Evolutionary conservation across 1,284 basidiomycete species (phyloP).

Genomic region (Rhodofomes roseus): DNA sequence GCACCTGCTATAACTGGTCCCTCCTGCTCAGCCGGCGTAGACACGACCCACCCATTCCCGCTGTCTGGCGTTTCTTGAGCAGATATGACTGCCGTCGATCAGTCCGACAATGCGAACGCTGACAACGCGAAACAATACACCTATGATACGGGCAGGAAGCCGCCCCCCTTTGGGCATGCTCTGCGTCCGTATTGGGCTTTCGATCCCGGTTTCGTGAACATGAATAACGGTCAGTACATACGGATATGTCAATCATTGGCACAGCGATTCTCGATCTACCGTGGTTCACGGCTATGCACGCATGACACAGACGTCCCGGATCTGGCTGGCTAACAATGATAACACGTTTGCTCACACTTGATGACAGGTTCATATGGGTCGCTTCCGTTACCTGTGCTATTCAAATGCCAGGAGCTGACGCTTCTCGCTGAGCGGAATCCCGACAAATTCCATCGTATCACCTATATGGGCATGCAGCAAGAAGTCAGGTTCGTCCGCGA

Average conservation of each 20-base stretch:
- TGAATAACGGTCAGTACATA: slow-evolving; percentile 55
- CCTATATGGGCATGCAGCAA: slow-evolving; percentile 36
- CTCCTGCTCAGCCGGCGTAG: no score
- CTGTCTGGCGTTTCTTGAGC: not conserved
- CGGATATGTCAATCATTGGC: not conserved
- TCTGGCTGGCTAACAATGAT: no score
- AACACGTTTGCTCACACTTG: no score
- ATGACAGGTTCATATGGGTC: slow-evolving; percentile 68
- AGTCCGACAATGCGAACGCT: not conserved
- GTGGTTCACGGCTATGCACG: no score
- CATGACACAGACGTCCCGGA: no score
- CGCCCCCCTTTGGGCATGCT: slow-evolving; percentile 55
- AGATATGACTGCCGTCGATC: not conserved
- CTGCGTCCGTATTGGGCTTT: slow-evolving; percentile 59
- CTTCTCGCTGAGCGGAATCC: slow-evolving; percentile 55
- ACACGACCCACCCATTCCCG: not conserved
- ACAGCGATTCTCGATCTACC: no score
- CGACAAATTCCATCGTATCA: slow-evolving; percentile 56
- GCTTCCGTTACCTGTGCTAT: slow-evolving; percentile 55
- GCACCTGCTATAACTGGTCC: no score
- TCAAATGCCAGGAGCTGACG: slow-evolving; percentile 42
- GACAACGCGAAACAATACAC: slow-evolving; percentile 12
- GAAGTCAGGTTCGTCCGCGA: slow-evolving; percentile 35
- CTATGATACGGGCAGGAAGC: slow-evolving; percentile 22
- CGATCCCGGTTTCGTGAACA: slow-evolving; percentile 55